phyloP scores from a whole-genome alignment of 2,329 filamentous ascomycete genomes.

The Sarocladium kiliense region DNA sequence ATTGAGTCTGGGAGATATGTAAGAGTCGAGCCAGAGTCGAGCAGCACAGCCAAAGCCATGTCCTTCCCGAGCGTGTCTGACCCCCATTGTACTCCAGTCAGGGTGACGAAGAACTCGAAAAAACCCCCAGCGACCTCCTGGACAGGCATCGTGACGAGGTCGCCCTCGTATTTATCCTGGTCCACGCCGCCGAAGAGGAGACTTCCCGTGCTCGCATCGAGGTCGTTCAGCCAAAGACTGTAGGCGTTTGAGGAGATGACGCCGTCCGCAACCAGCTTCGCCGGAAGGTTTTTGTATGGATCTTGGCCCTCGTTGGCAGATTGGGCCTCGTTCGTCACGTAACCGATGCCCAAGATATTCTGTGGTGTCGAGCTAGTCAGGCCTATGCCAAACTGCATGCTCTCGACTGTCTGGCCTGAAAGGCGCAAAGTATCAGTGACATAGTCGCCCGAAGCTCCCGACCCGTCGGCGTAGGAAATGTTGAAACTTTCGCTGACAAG shows the following conservation, averaged over 20 bases:
- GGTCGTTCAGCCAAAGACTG: constrained; percentile 71
- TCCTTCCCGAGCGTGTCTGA: constrained; percentile 32
- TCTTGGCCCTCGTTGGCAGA: constrained; percentile 49
- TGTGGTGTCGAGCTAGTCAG: constrained; percentile 57
- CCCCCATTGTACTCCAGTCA: constrained; percentile 53
- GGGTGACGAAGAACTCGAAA: constrained; percentile 62
- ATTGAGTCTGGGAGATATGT: constrained; percentile 60
- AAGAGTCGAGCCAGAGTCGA: constrained; percentile 66
- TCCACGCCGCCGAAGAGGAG: constrained; percentile 75
- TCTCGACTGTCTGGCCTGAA: constrained; percentile 44
- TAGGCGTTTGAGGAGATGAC: constrained; percentile 63
- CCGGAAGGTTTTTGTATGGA: constrained; percentile 65
- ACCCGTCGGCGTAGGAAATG: constrained; percentile 82
- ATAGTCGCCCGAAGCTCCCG: constrained; percentile 73
- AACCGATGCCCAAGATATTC: constrained; percentile 83
- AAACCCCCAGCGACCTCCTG: constrained; percentile 47
- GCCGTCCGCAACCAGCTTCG: constrained; percentile 55
- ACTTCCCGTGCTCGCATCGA: constrained; percentile 58
- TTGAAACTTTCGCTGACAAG: constrained; percentile 75
- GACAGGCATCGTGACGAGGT: constrained; percentile 62
- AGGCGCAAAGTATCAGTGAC: constrained; percentile 66
- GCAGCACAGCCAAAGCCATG: constrained; percentile 56
- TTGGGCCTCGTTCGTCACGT: constrained; percentile 71
- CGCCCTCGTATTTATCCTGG: constrained; percentile 56
- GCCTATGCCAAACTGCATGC: constrained; percentile 69